These are phyloP conservation scores for Paramecium caudatum DNA, from an alignment of 73 alveolate genomes.

Conservation along the genomic window DNA sequence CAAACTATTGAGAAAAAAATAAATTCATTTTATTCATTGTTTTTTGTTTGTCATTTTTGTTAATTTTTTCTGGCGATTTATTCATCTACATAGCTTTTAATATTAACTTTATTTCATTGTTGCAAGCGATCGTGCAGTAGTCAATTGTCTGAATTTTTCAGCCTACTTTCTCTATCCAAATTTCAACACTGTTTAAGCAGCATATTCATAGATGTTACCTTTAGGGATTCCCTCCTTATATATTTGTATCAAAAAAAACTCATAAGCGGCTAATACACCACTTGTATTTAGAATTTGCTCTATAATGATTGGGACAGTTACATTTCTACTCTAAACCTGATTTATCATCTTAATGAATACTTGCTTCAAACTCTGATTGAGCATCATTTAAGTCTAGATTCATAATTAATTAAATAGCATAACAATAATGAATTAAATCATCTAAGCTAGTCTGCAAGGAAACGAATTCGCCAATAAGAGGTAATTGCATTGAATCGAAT, in stretches of 20 bases:
- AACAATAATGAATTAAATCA: conserved; percentile 23
- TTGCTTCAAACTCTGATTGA: too few relatives aligned
- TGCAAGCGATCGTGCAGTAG: not conserved
- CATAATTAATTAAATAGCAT: conserved; percentile 32
- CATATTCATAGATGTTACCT: conserved; percentile 66
- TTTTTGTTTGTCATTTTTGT: too few relatives aligned
- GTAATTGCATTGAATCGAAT: not conserved
- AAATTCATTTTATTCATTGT: too few relatives aligned
- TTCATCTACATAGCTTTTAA: too few relatives aligned
- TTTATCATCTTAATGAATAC: not conserved
- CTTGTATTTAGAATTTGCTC: not conserved
- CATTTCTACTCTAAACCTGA: not conserved
- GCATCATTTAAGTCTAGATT: too few relatives aligned
- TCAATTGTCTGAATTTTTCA: not conserved
- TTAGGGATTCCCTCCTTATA: conserved; percentile 63
- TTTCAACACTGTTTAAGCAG: conserved; percentile 52
- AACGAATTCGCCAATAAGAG: conserved; percentile 5
- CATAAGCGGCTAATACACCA: not conserved
- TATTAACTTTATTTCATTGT: not conserved
- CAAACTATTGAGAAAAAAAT: too few relatives aligned
- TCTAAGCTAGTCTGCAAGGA: conserved; percentile 20
- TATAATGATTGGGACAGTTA: not conserved
- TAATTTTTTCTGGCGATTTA: too few relatives aligned
- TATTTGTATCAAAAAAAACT: conserved; percentile 16
- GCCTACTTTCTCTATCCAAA: conserved; percentile 50